Conservation (phyloP, 2,329 filamentous ascomycete species). For the Verticillium longisporum region DNA sequence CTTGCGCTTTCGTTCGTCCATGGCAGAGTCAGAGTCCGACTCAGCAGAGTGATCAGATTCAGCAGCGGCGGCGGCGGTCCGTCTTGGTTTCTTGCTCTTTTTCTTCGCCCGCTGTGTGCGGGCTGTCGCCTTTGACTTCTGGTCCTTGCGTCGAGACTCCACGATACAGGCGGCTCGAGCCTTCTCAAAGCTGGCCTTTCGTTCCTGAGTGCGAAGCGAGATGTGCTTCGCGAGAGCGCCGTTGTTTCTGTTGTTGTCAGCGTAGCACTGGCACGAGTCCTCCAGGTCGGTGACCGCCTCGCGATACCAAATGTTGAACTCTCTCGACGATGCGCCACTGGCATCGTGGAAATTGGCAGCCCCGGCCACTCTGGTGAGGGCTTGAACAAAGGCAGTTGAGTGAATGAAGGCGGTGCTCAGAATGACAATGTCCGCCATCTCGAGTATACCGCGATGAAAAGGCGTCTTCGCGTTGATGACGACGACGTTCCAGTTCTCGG, state of each 20-base stretch:
- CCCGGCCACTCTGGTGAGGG: constrained; percentile 5
- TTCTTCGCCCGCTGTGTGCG: not conserved
- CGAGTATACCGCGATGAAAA: constrained; percentile 11
- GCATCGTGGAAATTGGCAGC: constrained; percentile 3
- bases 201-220: not conserved
- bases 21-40: not conserved
- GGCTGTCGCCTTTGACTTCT: not conserved
- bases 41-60: not conserved
- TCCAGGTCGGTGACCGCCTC: constrained; percentile 1
- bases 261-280: too few species aligned
- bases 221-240: not conserved
- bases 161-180: not conserved
- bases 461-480: constrained; percentile 14
- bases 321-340: not conserved
- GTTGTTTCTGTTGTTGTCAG: not conserved
- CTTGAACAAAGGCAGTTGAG: not conserved
- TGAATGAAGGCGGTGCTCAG: constrained; percentile 15
- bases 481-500: constrained; percentile 13
- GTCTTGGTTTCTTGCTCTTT: not conserved
- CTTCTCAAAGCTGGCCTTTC: not conserved
- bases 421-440: constrained; percentile 29
- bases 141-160: not conserved
- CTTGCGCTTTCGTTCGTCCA: not conserved
- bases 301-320: constrained; percentile 5
- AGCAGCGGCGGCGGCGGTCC: not conserved